Evolutionary conservation across 164 flowering plant genomes (phyloP), one percentile per base, ranked within the genome.

Genomic region (Brasenia schreberi): DNA sequence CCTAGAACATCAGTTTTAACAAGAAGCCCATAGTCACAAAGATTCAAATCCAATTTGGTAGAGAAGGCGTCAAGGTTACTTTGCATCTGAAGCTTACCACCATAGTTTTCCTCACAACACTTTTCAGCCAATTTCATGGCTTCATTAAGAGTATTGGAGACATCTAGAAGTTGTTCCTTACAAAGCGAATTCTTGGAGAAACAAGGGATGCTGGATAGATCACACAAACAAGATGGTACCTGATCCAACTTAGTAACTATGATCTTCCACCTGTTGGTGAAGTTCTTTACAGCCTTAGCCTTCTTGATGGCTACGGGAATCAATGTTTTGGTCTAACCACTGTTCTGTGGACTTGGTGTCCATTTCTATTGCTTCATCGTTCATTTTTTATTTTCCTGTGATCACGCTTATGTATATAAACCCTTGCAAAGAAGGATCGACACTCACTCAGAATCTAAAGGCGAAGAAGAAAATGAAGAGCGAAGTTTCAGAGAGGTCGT

Each of bases 51-150:
- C 72, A 88, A 67, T 67, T 82, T 82, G 42, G 88, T 83, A 0
- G 74, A 72, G 23, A 88, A 68, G 0, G 89, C 68, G 62, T 86
- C 95, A 19, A 88, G 91, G 72, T 88, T 81, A 66, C 91, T 88
- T 73, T 88, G 95, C 89, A 85, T 85, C 73, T 72, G 75, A 39
- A 88, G 87, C 80, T 88, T 88, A 18, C 95, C 95, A 42, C 81
- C 87, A 66, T 79, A 85, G 66, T 77, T 86, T 70, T 81, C 88
- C 39, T 66, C 66, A 58, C 73, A 18, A 64, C 89, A 86, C 14
- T 75, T 45, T 1, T 88, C 87, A 0, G 87, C 87, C 68, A 85
- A 75, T 70, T 76, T 77, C 65, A 80, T 74, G 5, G 77, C 74
- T 61, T 86, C 88, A 10, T 73, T 72, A 74, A 86, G 64, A 3